Base-by-base conservation (phyloP, 1,139 yeast genomes). In the Scheffersomyces lignicola region DNA sequence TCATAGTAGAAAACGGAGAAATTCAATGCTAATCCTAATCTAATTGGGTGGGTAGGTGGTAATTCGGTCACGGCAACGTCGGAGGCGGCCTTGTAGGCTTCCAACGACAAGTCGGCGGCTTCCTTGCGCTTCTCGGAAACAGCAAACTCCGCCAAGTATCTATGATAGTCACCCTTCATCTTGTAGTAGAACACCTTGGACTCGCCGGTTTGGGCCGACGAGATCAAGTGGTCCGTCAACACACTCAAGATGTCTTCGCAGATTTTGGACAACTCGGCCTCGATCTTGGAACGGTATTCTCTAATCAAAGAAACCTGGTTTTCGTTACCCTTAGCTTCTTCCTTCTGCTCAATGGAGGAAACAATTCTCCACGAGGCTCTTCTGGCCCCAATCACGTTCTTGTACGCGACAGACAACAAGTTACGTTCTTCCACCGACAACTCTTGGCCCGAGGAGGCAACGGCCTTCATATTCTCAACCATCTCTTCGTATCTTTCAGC, bases 281-380 rank as follows among this genome's bases (percentile, higher is more conserved):
- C 98, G 56, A 92, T 88, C 77, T 90, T 90, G 44, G 87, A 73
- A 70, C 97, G 92, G 78, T 92, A 90, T 47, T 86, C 95, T 70
- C 94, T 85, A 65, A 92, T 90, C 63, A 90, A 80, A 45, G 78
- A 63, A 47, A 88, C 96, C 71, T 92, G 97, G 49, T 80, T 67
- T 58, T 83, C 88, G 59, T 89, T 87, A 60, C 95, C 96, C 73
- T 90, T 89, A 54, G 90, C 85, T 70, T 90, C 97, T 71, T 90
- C 97, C 74, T 90, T 90, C 72, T 90, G 97, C 70, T 90, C 97
- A 56, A 90, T 90, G 31, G 97, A 88, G 32, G 96, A 88, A 39
- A 90, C 96, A 62, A 90, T 90, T 80, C 97, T 84, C 98, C 98
- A 92, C 30, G 97, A 88, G 42, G 98, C 97, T 73, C 98, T 90